Evolutionary conservation across 2,329 filamentous ascomycete species (phyloP).

Genomic region (Pseudogymnoascus sp.): DNA sequence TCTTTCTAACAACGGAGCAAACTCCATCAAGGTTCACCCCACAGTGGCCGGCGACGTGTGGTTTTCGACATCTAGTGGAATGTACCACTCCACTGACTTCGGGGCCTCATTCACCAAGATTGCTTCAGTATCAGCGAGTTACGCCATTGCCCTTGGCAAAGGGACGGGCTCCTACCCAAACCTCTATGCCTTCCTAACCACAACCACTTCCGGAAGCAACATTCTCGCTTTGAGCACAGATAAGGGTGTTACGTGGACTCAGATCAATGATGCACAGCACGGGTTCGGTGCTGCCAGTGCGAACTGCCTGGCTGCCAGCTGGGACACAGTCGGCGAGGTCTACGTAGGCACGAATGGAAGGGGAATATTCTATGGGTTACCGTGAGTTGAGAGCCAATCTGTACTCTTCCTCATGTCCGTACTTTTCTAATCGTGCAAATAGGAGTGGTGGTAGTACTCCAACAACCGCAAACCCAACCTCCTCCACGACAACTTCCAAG

Average conservation of each 20-base stretch:
- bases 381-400: slow-evolving; percentile 6
- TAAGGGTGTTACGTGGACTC: slow-evolving; percentile 22
- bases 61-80: slow-evolving; percentile 45
- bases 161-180: slow-evolving; percentile 18
- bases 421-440: not conserved
- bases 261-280: slow-evolving; percentile 22
- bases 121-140: slow-evolving; percentile 14
- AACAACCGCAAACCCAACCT: slow-evolving; percentile 17
- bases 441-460: slow-evolving; percentile 18
- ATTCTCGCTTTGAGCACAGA: slow-evolving; percentile 24
- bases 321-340: slow-evolving; percentile 24
- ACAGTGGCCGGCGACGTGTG: slow-evolving; percentile 51
- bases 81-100: slow-evolving; percentile 46
- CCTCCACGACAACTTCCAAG: slow-evolving; percentile 10
- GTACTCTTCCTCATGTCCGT: not conserved
- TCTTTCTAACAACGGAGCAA: slow-evolving; percentile 39
- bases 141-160: slow-evolving; percentile 21
- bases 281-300: slow-evolving; percentile 23
- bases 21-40: slow-evolving; percentile 49
- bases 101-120: slow-evolving; percentile 33
- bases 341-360: slow-evolving; percentile 29
- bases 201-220: slow-evolving; percentile 16
- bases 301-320: slow-evolving; percentile 24
- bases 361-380: slow-evolving; percentile 27
- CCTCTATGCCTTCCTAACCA: slow-evolving; percentile 24